These are phyloP conservation scores for Tubosaeta sp. DNA, from an alignment of 768 basidiomycete genomes.

Conservation along the genomic window DNA sequence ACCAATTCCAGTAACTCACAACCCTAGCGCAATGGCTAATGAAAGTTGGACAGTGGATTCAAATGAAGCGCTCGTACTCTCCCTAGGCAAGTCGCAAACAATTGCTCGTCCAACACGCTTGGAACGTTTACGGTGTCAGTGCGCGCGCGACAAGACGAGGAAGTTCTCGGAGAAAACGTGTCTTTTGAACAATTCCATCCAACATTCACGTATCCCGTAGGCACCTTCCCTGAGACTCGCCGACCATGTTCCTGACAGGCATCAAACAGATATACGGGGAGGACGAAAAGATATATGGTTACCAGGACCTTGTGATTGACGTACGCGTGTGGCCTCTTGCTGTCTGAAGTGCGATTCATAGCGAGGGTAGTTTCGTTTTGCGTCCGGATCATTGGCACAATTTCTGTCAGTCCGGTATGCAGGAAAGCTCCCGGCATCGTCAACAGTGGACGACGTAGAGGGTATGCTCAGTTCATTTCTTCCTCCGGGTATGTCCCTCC, in stretches of 20 bases:
- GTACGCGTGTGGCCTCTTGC: conserved; percentile 41
- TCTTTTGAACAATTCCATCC: conserved; percentile 72
- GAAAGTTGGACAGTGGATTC: conserved; percentile 74
- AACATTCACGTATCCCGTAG: conserved; percentile 90
- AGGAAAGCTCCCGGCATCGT: conserved; percentile 57
- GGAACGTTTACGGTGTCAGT: conserved; percentile 39
- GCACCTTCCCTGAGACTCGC: neutral
- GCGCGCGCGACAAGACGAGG: conserved; percentile 63
- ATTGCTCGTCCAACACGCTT: conserved; percentile 1
- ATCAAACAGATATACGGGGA: conserved; percentile 81
- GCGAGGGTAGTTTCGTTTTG: conserved; percentile 61
- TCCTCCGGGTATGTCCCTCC: conserved; percentile 49
- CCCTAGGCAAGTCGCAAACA: conserved; percentile 50
- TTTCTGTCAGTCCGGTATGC: conserved; percentile 69
- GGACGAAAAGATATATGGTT: conserved; percentile 95
- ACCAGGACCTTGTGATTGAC: conserved; percentile 77
- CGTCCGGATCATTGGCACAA: conserved; percentile 81
- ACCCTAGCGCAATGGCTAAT: conserved; percentile 16
- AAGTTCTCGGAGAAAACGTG: conserved; percentile 52
- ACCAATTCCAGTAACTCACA: neutral
- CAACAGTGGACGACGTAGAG: conserved; percentile 84
- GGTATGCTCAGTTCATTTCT: conserved; percentile 72
- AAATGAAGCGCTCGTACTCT: conserved; percentile 70
- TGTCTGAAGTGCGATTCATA: conserved; percentile 2
- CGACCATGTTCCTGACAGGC: conserved; percentile 4